phyloP scores from a whole-genome alignment of 208 protist species.

The Leishmania tarentolae region DNA sequence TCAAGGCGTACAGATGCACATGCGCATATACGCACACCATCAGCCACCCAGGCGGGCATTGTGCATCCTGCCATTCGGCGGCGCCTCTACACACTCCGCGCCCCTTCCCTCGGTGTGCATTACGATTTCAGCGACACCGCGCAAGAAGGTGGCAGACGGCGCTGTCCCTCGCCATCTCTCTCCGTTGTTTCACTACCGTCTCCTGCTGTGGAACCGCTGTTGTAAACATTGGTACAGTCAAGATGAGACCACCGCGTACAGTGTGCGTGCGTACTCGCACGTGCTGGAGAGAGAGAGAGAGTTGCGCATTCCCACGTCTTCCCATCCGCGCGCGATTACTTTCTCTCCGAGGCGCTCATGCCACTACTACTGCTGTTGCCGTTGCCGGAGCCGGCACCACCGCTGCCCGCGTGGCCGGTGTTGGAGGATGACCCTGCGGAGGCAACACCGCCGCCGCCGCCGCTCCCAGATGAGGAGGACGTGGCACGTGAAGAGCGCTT shows the following conservation, averaged over 20 bases:
- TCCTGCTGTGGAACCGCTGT: not conserved
- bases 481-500: constrained; percentile 39
- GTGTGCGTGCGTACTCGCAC: constrained; percentile 2
- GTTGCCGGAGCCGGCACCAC: constrained; percentile 6
- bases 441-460: constrained; percentile 3
- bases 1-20: not conserved
- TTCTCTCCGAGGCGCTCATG: constrained; percentile 5
- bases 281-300: not conserved
- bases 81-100: not conserved
- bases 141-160: not conserved
- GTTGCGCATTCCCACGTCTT: not conserved
- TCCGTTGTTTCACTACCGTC: not conserved
- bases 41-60: not conserved
- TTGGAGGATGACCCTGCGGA: constrained; percentile 14
- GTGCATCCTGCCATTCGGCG: not conserved
- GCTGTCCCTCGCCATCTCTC: not conserved
- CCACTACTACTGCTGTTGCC: not conserved
- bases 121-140: not conserved
- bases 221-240: not conserved
- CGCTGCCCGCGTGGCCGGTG: constrained; percentile 7
- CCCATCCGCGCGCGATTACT: not conserved
- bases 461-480: not conserved
- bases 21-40: not conserved
- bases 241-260: not conserved
- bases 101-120: not conserved